Evolutionary conservation across 1,139 yeast species (phyloP), one percentile per base, ranked within the genome.

Genomic region (Saccharomycopsis hybrid): DNA sequence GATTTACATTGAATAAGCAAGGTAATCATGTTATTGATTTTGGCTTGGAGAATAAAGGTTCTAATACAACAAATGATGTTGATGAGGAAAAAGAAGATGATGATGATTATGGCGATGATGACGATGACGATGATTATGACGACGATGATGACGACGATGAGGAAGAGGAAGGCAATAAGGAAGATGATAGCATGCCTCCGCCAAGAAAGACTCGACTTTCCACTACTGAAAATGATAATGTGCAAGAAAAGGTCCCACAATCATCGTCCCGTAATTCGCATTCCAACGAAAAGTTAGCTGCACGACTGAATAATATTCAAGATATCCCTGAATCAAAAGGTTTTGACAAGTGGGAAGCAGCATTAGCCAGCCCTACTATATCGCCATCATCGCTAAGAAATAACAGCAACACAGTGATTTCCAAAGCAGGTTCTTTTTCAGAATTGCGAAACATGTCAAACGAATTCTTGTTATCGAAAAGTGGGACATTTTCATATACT

Each of bases 171-270:
- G 30, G 18, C 42, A 25, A 39, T 25, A 5, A 5, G 7, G 9
- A 4, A 9, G 29, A 25, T 29, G 13, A 30, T 11, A 31, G 38
- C 13, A 5, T 11, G 35, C 35, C 11, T 11, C 11, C 18, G n/a
- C 39, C 42, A 24, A 35, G 37, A 13, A 38, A 43, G 24, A 39
- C 50, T 9, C 8, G 50, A 27, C 43, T 47, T 36, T 47, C 50
- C 11, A 47, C 50, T 13, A 47, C 50, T 4, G 50, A 47, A 31
- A 36, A 36, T 39, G 50, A 43, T 28, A 18, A 18, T 18, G 18
- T 18, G 18, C 18, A 18, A 18, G 18, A 18, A 18, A 18, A 18
- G 18, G 18, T 18, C 18, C 18, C 18, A 18, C 18, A 18, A 18
- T 18, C 18, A 18, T 18, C 18, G 18, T 18, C 18, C 18, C 18